Percentiles rank a stretch among this genome's conserved stretches.
Conservation (phyloP, 176 grass and related monocot genomes). For the Triticum urartu region DNA sequence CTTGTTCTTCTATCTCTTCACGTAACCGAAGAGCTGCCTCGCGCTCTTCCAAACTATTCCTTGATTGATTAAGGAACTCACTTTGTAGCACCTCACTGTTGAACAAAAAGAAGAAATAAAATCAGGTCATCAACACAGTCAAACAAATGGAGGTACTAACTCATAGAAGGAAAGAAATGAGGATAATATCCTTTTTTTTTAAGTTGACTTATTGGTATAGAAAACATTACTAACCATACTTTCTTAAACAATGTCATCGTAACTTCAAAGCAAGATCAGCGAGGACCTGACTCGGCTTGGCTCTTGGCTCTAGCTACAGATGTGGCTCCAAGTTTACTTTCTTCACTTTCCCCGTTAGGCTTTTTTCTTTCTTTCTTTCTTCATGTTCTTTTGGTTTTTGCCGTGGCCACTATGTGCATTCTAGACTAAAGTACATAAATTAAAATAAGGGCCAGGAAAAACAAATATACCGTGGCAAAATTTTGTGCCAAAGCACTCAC, state of each 20-base stretch:
- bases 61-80: slow-evolving; percentile 80
- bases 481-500: background rate
- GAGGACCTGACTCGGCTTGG: background rate
- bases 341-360: background rate
- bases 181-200: background rate
- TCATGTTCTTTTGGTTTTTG: background rate
- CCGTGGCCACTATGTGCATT: background rate
- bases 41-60: slow-evolving; percentile 70
- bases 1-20: slow-evolving; percentile 92
- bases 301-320: background rate
- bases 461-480: background rate
- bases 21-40: slow-evolving; percentile 73
- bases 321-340: background rate
- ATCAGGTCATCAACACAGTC: background rate
- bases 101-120: background rate
- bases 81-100: slow-evolving; percentile 84
- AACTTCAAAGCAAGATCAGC: slow-evolving; percentile 8
- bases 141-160: slow-evolving; percentile 10
- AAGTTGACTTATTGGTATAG: background rate
- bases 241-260: background rate
- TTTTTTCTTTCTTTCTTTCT: background rate
- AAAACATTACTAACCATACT: background rate
- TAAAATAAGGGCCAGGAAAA: background rate
- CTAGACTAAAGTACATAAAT: background rate
- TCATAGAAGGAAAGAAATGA: background rate